A percentile compares a stretch with the other conserved stretches of the same genome.
Conservation (phyloP, 208 protist species). For the Leishmania arabica region DNA sequence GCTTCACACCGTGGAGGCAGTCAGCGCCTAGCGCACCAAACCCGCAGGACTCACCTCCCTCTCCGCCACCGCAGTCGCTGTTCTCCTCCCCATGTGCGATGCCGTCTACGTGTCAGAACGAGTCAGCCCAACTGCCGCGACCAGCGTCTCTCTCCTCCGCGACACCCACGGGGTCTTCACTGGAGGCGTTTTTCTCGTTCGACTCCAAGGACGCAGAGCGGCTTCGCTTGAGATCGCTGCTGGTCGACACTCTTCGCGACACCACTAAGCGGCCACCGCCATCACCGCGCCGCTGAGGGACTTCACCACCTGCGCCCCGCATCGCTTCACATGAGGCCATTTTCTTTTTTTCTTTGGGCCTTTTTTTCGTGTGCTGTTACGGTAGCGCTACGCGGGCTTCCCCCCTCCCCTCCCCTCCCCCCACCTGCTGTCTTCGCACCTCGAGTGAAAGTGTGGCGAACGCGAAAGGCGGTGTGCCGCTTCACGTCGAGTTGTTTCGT, state of each 20-base stretch:
- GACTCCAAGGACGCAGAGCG: conserved; percentile 2
- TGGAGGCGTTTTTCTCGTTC: background rate
- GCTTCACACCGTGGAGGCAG: background rate
- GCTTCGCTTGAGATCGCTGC: conserved; percentile 12
- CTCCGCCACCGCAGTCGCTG: background rate
- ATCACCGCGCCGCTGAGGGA: background rate
- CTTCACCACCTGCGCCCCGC: background rate
- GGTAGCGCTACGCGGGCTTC: too few species aligned
- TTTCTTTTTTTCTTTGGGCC: background rate
- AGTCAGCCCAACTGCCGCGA: background rate
- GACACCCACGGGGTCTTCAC: background rate
- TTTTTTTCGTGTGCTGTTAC: background rate
- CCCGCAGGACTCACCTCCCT: background rate
- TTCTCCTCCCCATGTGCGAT: background rate
- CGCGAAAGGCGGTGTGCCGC: too few species aligned
- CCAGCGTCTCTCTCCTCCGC: background rate
- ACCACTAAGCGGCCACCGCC: background rate
- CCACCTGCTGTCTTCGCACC: background rate
- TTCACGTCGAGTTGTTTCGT: background rate
- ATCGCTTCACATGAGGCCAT: background rate
- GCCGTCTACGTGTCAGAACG: background rate
- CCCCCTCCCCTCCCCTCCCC: too few species aligned
- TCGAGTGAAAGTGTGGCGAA: too few species aligned
- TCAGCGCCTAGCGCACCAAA: background rate
- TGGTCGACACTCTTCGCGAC: conserved; percentile 19